Evolutionary conservation across 2,329 filamentous ascomycete genomes (phyloP).

Genomic region (Penicillium sp.): DNA sequence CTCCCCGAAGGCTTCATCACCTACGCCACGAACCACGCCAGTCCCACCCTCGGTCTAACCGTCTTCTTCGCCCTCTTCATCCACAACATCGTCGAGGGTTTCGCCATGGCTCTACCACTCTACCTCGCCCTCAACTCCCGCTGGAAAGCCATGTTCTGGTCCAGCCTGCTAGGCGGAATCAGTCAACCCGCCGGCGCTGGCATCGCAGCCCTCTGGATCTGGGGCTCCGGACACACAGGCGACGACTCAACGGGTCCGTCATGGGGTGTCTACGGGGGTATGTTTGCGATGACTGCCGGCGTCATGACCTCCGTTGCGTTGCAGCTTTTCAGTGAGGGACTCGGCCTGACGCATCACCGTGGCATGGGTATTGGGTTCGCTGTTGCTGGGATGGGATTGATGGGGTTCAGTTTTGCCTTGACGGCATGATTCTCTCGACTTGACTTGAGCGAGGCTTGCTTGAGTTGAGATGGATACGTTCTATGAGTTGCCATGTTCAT

Average conservation of each 20-base stretch:
- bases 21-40: slow-evolving; percentile 96
- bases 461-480: neutral
- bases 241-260: slow-evolving; percentile 48
- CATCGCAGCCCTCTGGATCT: slow-evolving; percentile 85
- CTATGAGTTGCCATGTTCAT: slow-evolving; percentile 2
- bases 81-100: slow-evolving; percentile 97
- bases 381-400: slow-evolving; percentile 73
- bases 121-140: slow-evolving; percentile 88
- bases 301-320: slow-evolving; percentile 95
- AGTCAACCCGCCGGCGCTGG: slow-evolving; percentile 86
- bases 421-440: slow-evolving; percentile 63
- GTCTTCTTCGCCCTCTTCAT: slow-evolving; percentile 97
- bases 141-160: slow-evolving; percentile 81
- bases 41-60: slow-evolving; percentile 82
- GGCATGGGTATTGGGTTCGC: slow-evolving; percentile 47
- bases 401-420: slow-evolving; percentile 84
- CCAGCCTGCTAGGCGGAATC: slow-evolving; percentile 80
- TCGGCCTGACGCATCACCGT: slow-evolving; percentile 69
- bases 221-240: slow-evolving; percentile 63
- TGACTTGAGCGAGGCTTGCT: neutral
- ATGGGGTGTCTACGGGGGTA: slow-evolving; percentile 61
- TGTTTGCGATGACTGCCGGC: slow-evolving; percentile 89
- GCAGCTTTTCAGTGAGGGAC: slow-evolving; percentile 84
- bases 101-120: slow-evolving; percentile 88
- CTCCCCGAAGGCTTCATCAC: slow-evolving; percentile 88